Evolutionary conservation across 192 early-diverging fungal genomes (phyloP).

Genomic region (Radiomyces spectabilis): DNA sequence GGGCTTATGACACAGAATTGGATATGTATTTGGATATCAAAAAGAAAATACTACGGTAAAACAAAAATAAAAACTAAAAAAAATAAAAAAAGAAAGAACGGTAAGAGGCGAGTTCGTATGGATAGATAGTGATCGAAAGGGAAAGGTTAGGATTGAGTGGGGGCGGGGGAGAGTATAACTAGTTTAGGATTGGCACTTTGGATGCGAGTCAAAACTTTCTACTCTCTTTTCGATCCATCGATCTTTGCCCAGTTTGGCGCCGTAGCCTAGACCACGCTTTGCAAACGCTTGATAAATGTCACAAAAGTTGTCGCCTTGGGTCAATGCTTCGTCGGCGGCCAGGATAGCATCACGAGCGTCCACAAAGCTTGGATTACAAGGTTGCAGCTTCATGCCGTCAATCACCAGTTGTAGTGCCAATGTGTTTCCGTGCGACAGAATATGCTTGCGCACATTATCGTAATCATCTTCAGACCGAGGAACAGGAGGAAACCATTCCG

Average conservation of each 20-base stretch:
- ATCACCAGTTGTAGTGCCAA: slow-evolving; percentile 63
- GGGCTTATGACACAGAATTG: too few species aligned
- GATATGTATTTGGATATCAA: neutral
- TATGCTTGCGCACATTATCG: slow-evolving; percentile 23
- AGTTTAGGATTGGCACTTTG: slow-evolving; percentile 9
- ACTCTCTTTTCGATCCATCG: slow-evolving; percentile 25
- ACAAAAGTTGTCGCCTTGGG: slow-evolving; percentile 62
- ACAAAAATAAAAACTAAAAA: neutral
- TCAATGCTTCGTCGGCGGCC: slow-evolving; percentile 54
- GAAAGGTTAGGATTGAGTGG: too few species aligned
- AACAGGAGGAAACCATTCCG: slow-evolving; percentile 47
- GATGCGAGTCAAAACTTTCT: slow-evolving; percentile 19
- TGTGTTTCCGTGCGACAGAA: slow-evolving; percentile 56
- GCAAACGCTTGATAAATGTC: slow-evolving; percentile 75
- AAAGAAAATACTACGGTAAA: slow-evolving; percentile 6
- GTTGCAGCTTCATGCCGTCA: slow-evolving; percentile 72
- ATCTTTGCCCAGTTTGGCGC: slow-evolving; percentile 45
- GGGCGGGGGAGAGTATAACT: too few species aligned
- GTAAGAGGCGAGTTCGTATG: neutral
- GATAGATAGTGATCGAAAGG: too few species aligned
- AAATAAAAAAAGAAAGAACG: neutral
- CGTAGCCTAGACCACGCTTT: slow-evolving; percentile 79
- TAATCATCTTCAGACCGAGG: slow-evolving; percentile 8
- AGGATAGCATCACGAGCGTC: slow-evolving; percentile 69
- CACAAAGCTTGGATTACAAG: slow-evolving; percentile 67